These are phyloP conservation scores for Brettanomyces anomalus DNA, from an alignment of 805 yeast genomes.

Conservation along the genomic window DNA sequence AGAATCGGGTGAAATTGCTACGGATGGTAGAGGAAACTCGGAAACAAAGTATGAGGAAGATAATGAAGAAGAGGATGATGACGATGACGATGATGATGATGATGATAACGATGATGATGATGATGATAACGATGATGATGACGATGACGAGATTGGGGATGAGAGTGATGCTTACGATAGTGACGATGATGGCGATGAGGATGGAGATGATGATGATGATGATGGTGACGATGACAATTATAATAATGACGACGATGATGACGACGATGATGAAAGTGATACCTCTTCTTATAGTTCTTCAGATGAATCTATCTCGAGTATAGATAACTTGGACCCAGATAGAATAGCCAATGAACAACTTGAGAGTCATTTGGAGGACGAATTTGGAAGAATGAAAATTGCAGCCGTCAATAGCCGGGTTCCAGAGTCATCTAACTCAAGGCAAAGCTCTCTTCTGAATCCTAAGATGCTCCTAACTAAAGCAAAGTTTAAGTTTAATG, in stretches of 20 bases:
- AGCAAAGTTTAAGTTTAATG: conserved; percentile 5
- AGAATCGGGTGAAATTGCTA: conserved; percentile 15
- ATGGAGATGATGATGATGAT: conserved; percentile 25
- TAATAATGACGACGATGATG: conserved; percentile 12
- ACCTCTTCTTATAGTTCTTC: too few species aligned
- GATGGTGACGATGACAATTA: conserved; percentile 13
- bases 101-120: conserved; percentile 7
- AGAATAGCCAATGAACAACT: conserved; percentile 21
- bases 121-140: conserved; percentile 7
- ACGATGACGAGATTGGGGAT: conserved; percentile 10
- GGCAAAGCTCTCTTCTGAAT: conserved; percentile 20
- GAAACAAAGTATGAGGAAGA: conserved; percentile 9
- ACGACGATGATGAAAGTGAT: conserved; percentile 4
- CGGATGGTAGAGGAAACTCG: conserved; percentile 9
- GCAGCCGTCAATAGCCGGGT: conserved; percentile 31
- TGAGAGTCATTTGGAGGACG: conserved; percentile 37
- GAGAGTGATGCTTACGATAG: conserved; percentile 17
- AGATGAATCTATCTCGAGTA: too few species aligned
- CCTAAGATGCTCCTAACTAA: conserved; percentile 21
- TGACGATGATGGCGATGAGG: conserved; percentile 22
- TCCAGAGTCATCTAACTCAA: background rate
- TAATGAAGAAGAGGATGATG: conserved; percentile 6
- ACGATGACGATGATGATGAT: conserved; percentile 6
- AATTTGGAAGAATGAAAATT: conserved; percentile 42
- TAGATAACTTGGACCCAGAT: conserved; percentile 4